Evolutionary conservation across 2,329 filamentous ascomycete species (phyloP), one percentile per base, ranked within the genome.

Genomic region (Chrysoporthe cubensis): DNA sequence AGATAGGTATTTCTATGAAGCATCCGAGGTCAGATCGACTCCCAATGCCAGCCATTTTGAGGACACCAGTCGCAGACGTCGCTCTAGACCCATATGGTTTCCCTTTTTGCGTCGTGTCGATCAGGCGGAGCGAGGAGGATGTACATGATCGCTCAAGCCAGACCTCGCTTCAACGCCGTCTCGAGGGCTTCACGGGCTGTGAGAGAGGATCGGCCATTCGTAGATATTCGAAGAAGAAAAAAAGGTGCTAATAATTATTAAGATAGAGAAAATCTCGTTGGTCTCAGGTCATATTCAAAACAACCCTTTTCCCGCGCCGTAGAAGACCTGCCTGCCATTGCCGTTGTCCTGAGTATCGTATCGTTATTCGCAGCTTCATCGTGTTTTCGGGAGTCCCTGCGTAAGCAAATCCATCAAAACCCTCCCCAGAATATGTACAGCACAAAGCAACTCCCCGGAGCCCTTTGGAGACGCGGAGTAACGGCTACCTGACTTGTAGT

Each of bases 371-470:
- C 26, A 26, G 26, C n/a, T 34, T 57, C 54, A 40, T 57, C 1
- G 16, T 34, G 21, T 32, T 13, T 32, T 32, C 3, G 3, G 50
- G 21, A 4, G 26, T 54, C 32, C 26, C 26, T 26, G 4, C 26
- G 8, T 54, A 26, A 3, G 21, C 7, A n/a, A 8, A 18, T 4
- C 54, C 13, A 2, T n/a, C 32, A 18, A 40, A 21, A 14, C 32
- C 54, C n/a, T 37, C 11, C 40, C 54, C 32, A 57, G 34, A 34
- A 21, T 57, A 57, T 57, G 32, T 57, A 57, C 54, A 57, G 18
- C 34, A 37, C 3, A 37, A 37, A 14, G 9, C 3, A 13, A 32
- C 16, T 54, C 21, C 37, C 37, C 37, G 37, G 9, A 40, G 37
- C 37, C 37, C 37, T 9, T 40, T 40, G 5, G 37, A 9, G 37